phyloP scores from a whole-genome alignment of 1,284 basidiomycete genomes.

The Moesziomyces sp. region DNA sequence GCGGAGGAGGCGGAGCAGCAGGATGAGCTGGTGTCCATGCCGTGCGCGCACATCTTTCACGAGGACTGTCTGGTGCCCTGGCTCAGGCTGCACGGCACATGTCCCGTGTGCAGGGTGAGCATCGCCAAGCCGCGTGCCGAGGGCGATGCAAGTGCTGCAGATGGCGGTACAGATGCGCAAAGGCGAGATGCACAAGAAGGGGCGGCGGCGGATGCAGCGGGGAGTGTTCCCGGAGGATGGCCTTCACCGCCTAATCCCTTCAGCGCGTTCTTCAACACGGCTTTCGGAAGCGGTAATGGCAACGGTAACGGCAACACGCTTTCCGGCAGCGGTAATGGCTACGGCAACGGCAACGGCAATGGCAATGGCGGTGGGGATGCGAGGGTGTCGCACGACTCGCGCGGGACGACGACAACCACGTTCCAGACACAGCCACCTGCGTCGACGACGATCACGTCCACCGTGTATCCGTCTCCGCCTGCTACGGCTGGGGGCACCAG shows the following conservation, averaged over 20 bases:
- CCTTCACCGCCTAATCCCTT: conserved; percentile 31
- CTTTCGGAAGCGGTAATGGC: too few relatives aligned
- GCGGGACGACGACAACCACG: conserved; percentile 8
- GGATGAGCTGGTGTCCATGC: conserved; percentile 53
- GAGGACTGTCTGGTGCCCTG: conserved; percentile 61
- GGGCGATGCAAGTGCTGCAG: neutral
- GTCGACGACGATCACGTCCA: conserved; percentile 32
- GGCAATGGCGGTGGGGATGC: conserved; percentile 2
- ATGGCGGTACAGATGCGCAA: too few relatives aligned
- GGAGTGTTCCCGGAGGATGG: conserved; percentile 17
- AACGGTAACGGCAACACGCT: too few relatives aligned
- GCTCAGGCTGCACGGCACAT: conserved; percentile 55
- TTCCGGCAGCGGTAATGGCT: too few relatives aligned
- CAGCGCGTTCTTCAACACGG: conserved; percentile 8
- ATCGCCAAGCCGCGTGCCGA: conserved; percentile 35
- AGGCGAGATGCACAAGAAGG: too few relatives aligned
- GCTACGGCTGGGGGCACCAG: neutral
- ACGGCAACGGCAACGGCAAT: neutral
- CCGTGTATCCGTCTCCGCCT: conserved; percentile 11
- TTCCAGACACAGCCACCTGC: conserved; percentile 22
- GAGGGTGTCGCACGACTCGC: conserved; percentile 7
- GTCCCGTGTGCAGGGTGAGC: conserved; percentile 58
- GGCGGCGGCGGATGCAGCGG: too few relatives aligned
- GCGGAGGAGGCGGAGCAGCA: conserved; percentile 44
- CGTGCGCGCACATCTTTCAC: conserved; percentile 59